Evolutionary conservation across 371 early-diverging fungal species (phyloP), one percentile per base, ranked within the genome.

Genomic region (Mortierella sp.): DNA sequence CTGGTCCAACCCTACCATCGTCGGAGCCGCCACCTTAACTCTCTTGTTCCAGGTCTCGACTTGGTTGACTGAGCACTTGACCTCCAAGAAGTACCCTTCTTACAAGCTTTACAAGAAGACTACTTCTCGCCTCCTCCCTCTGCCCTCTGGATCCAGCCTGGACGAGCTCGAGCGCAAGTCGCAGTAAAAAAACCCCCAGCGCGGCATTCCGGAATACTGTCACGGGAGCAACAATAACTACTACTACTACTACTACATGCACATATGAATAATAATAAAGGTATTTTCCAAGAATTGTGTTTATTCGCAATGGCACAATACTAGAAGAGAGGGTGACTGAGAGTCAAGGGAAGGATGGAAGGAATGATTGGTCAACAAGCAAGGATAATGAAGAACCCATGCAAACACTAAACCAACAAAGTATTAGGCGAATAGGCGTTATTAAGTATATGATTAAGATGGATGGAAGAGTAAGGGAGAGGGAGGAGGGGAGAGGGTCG

Each of bases 41-140:
- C 28, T 88, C 24, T 88, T 98, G 50, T 96, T 97, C 90, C 93
- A 94, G 80, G 92, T 91, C 42, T 93, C 94, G 31, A 96, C 96
- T 9, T 77, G 78, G 74, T 78, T 97, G 54, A 97, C 98, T 0
- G 98, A 98, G 77, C 57, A 70, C 44, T n/a, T 70, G 55, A 48
- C 76, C 10, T 19, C 31, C 21, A 24, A 48, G 42, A 79, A 74
- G 76, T 75, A 86, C 73, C 78, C 77, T 3, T 84, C 91, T 3
- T 98, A 97, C 88, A 86, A 84, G 72, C 88, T 87, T 0, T 97
- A 97, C 83, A 88, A 92, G 65, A 79, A 89, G 55, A 90, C 88
- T 19, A 95, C 95, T 8, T 92, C 89, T 42, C 90, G 91, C 48
- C 80, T 96, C 44, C 80, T 96, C 45, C 96, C 96, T 2, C 89